These are phyloP conservation scores for Penicillium sp. DNA, from an alignment of 2,329 filamentous ascomycete species.

Conservation along the genomic window DNA sequence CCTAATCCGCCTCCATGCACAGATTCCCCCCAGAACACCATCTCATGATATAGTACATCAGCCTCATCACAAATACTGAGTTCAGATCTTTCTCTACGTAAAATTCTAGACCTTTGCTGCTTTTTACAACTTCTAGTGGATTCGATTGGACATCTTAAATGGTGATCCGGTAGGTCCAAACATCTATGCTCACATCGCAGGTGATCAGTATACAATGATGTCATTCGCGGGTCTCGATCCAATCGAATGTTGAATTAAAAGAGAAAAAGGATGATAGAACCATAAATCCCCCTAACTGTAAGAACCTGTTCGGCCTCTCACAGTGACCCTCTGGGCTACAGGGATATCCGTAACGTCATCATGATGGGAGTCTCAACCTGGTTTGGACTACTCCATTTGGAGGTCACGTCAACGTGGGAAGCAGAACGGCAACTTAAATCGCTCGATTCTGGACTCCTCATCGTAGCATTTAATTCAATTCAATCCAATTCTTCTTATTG, in stretches of 20 bases:
- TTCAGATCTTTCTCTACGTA: constrained; percentile 4
- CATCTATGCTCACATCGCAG: background rate
- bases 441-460: background rate
- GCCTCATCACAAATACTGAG: constrained; percentile 20
- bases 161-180: background rate
- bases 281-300: background rate
- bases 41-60: constrained; percentile 30
- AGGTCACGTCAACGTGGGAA: constrained; percentile 21
- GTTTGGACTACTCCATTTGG: too few species aligned
- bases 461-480: background rate
- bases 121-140: background rate
- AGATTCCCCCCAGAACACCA: constrained; percentile 33
- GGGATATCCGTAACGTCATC: constrained; percentile 29
- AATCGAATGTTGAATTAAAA: background rate
- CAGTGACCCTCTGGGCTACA: too few species aligned
- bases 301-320: too few species aligned
- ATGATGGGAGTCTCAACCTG: constrained; percentile 31
- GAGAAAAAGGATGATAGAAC: background rate
- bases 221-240: background rate
- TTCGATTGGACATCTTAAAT: background rate
- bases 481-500: background rate
- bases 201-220: background rate
- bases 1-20: constrained; percentile 30
- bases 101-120: background rate
- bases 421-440: background rate